Percentiles rank a stretch among this genome's conserved stretches.
Evolutionary conservation across 768 basidiomycete species (phyloP).

Genomic region (Paxillus rubicundulus): DNA sequence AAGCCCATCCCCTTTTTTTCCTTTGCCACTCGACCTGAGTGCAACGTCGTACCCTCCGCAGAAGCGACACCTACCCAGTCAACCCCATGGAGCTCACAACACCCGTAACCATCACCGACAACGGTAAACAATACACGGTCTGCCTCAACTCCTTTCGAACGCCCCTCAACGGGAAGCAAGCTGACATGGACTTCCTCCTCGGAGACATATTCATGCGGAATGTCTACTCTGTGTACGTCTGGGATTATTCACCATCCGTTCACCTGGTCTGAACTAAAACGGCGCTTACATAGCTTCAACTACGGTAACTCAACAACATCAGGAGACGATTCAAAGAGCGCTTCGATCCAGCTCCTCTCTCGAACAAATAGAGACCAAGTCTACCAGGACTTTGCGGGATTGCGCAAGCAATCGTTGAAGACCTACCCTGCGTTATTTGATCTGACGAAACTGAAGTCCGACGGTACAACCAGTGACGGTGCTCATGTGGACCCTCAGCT

Average conservation of each 20-base stretch:
- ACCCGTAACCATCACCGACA: slow-evolving; percentile 22
- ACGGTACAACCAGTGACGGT: slow-evolving; percentile 22
- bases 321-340: slow-evolving; percentile 18
- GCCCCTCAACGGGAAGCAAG: slow-evolving; percentile 21
- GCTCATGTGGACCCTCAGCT: slow-evolving; percentile 16
- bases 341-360: slow-evolving; percentile 42
- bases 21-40: neutral
- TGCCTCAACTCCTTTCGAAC: slow-evolving; percentile 37
- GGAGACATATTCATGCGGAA: slow-evolving; percentile 48
- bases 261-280: neutral
- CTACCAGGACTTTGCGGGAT: slow-evolving; percentile 23
- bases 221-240: slow-evolving; percentile 41
- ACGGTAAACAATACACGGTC: slow-evolving; percentile 36
- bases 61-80: slow-evolving; percentile 36
- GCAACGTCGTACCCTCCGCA: neutral
- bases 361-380: slow-evolving; percentile 36
- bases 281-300: slow-evolving; percentile 33
- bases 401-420: slow-evolving; percentile 14
- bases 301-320: slow-evolving; percentile 34
- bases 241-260: neutral
- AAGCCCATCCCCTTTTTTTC: slow-evolving; percentile 3
- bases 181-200: slow-evolving; percentile 39
- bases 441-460: slow-evolving; percentile 13
- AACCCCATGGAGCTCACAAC: slow-evolving; percentile 45
- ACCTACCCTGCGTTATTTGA: slow-evolving; percentile 24